Conservation (phyloP, 495 filamentous ascomycete species). For the Pyrenopolyporus hunteri region DNA sequence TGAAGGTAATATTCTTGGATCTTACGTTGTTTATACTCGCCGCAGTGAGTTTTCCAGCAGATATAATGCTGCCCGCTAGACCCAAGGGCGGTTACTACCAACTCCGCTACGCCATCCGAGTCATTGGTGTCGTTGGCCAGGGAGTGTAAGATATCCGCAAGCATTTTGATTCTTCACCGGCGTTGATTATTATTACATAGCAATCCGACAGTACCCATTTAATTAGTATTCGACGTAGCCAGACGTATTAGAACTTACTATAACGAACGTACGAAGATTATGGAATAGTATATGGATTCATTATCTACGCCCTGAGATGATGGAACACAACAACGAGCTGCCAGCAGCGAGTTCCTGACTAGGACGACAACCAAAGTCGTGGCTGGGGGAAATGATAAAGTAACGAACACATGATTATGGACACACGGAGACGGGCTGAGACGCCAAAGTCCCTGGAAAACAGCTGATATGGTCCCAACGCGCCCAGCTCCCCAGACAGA, state of each 20-base stretch:
- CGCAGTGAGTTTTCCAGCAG: slow-evolving; percentile 40
- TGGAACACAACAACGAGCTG: slow-evolving; percentile 12
- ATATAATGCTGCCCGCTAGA: slow-evolving; percentile 39
- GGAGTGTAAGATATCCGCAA: slow-evolving; percentile 32
- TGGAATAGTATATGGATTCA: slow-evolving; percentile 21
- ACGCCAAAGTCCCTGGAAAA: slow-evolving; percentile 38
- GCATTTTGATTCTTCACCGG: slow-evolving; percentile 27
- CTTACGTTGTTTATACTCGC: slow-evolving; percentile 41
- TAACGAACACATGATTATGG: slow-evolving; percentile 31
- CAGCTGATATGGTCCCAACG: slow-evolving; percentile 42
- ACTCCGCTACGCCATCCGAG: slow-evolving; percentile 36
- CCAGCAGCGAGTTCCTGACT: slow-evolving; percentile 28
- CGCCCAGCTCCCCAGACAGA: slow-evolving; percentile 15
- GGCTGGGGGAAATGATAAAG: slow-evolving; percentile 7
- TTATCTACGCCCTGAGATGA: neutral
- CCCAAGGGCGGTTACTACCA: slow-evolving; percentile 41
- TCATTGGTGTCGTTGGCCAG: slow-evolving; percentile 28
- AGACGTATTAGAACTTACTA: slow-evolving; percentile 22
- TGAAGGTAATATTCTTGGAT: neutral
- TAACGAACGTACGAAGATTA: slow-evolving; percentile 30
- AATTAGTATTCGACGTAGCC: slow-evolving; percentile 1
- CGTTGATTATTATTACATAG: slow-evolving; percentile 20
- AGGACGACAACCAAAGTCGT: slow-evolving; percentile 6
- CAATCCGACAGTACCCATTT: slow-evolving; percentile 5
- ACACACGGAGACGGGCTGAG: slow-evolving; percentile 34